Evolutionary conservation across 257 asterid species (phyloP).

Genomic region (Primulina huaijiensis): DNA sequence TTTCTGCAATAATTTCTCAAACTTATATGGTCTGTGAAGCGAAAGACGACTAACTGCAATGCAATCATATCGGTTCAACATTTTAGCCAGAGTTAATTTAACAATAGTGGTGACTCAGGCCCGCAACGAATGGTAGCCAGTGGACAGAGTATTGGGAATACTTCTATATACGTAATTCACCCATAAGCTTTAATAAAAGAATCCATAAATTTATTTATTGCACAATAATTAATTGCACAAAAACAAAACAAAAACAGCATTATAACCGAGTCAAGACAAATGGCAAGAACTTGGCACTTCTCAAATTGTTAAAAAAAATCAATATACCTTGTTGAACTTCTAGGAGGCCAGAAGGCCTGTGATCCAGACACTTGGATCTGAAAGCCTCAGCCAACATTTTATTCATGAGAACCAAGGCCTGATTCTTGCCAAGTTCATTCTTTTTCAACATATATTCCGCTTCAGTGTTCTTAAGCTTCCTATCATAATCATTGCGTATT

Average conservation of each 20-base stretch:
- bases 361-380: slow-evolving; percentile 36
- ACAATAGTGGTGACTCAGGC: background rate
- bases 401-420: slow-evolving; percentile 41
- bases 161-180: background rate
- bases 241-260: background rate
- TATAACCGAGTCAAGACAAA: background rate
- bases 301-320: background rate
- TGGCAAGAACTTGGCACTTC: background rate
- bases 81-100: background rate
- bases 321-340: slow-evolving; percentile 58
- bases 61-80: background rate
- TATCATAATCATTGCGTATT: slow-evolving; percentile 43
- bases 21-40: background rate
- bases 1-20: background rate
- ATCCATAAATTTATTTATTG: background rate
- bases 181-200: background rate
- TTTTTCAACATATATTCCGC: slow-evolving; percentile 33
- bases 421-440: slow-evolving; percentile 37
- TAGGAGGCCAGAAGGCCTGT: slow-evolving; percentile 29
- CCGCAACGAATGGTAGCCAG: background rate
- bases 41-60: background rate
- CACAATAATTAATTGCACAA: background rate
- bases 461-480: slow-evolving; percentile 48
- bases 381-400: slow-evolving; percentile 52
- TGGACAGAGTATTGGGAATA: background rate